Base-by-base conservation (phyloP, 495 filamentous ascomycete genomes). In the Aspergillus ellipticus region DNA sequence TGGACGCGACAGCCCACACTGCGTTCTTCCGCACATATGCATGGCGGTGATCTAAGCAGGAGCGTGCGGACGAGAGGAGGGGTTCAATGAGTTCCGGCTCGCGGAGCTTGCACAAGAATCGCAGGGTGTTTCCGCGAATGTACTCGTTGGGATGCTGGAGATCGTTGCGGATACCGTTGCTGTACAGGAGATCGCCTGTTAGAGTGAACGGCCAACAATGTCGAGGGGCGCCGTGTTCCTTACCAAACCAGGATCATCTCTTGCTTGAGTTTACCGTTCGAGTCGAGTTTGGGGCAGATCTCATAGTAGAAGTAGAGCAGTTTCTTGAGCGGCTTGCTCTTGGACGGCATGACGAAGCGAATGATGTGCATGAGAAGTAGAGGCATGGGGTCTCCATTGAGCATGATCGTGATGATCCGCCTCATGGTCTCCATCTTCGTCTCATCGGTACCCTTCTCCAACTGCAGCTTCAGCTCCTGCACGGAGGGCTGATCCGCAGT, bases 171-270 rank as follows among this genome's bases (percentile, higher is more conserved):
- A 99, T 99, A 59, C 93, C 94, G 71, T 98, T 97, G 73, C 93
- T 97, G 64, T 41, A 47, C 16, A 26, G 31, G 39, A 37, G 6
- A 55, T 47, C 9, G 37, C 55, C 26, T 51, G 66, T 75, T 54
- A 73, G 59, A 29, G 24, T 42, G 28, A 21, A 24, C 33, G 52
- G 47, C 22, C 5, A 41, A 43, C 45, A 16, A 6, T 3, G 45
- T 16, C 13, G 49, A 35, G 17, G 33, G 35, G 43, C 17, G 19
- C 6, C 11, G 33, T 26, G 19, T 42, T 56, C 67, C 86, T 73
- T 82, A 97, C 94, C 95, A 97, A 61, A 99, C 95, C 66, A 99
- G 79, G 71, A 99, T 97, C 89, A 96, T 96, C 81, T 99, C 95
- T 74, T 97, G 94, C 82, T 96, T 96, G 51, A 97, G 76, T 79